phyloP scores from a whole-genome alignment of 2,329 filamentous ascomycete species.

The Fulvia fulva region DNA sequence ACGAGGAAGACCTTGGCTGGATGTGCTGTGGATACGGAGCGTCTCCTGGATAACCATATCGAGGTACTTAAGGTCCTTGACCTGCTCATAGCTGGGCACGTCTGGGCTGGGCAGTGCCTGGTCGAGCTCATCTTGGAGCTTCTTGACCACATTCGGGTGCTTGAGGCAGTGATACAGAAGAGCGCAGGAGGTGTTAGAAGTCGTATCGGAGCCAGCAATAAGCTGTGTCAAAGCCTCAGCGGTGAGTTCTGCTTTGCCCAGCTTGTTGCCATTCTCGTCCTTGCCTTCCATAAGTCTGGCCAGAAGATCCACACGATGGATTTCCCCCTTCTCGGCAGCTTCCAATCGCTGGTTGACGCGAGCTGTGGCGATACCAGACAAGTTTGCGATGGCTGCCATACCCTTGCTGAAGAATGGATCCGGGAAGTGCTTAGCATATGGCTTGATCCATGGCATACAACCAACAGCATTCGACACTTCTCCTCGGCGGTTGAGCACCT shows the following conservation, averaged over 20 bases:
- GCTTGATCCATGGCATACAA: conserved; percentile 68
- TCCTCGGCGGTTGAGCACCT: conserved; percentile 82
- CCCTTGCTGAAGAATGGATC: conserved; percentile 36
- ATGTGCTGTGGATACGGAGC: conserved; percentile 81
- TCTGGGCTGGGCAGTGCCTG: conserved; percentile 56
- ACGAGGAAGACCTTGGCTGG: conserved; percentile 78
- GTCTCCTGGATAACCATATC: conserved; percentile 75
- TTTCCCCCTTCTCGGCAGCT: conserved; percentile 52
- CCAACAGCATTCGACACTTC: conserved; percentile 78
- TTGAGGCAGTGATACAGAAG: conserved; percentile 71
- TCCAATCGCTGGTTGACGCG: conserved; percentile 71
- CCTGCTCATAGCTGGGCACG: conserved; percentile 68
- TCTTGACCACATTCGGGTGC: conserved; percentile 66
- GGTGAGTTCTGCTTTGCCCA: conserved; percentile 75
- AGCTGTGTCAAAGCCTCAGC: conserved; percentile 87
- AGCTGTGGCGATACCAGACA: conserved; percentile 84
- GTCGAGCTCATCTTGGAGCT: conserved; percentile 74
- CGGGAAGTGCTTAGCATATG: conserved; percentile 71
- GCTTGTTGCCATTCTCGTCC: conserved; percentile 70
- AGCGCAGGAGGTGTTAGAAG: conserved; percentile 76
- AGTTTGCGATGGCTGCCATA: conserved; percentile 55
- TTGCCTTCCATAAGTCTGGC: conserved; percentile 80
- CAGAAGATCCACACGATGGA: conserved; percentile 72
- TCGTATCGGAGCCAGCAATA: conserved; percentile 75
- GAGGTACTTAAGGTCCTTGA: conserved; percentile 73